A percentile compares a stretch with the other conserved stretches of the same genome.
Evolutionary conservation across 805 yeast species (phyloP).

Genomic region (Groenewaldozyma salmanticensis): DNA sequence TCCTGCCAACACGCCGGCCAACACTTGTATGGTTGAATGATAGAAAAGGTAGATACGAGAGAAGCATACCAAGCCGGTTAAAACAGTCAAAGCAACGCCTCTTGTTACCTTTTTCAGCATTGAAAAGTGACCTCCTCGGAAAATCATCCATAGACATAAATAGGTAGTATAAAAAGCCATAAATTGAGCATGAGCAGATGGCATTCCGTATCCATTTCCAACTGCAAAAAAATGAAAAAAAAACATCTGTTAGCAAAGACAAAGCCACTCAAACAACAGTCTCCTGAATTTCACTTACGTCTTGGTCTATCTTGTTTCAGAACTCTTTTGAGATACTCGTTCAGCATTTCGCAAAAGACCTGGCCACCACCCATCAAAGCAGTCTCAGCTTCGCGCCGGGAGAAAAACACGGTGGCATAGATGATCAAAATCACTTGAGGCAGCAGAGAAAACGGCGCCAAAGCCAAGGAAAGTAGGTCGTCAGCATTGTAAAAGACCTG

Average conservation of each 20-base stretch:
- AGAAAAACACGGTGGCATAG: constrained; percentile 73
- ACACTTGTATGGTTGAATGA: constrained; percentile 65
- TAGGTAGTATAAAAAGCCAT: constrained; percentile 65
- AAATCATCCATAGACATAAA: constrained; percentile 25
- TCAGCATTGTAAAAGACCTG: constrained; percentile 67
- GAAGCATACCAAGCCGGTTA: constrained; percentile 40
- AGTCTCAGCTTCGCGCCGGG: constrained; percentile 79
- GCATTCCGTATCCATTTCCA: constrained; percentile 82
- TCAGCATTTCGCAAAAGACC: constrained; percentile 61
- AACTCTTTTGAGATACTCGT: constrained; percentile 54
- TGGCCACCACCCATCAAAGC: constrained; percentile 81
- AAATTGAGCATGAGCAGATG: constrained; percentile 93
- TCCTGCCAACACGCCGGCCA: constrained; percentile 64
- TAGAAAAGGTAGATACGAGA: constrained; percentile 74
- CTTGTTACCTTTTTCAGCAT: constrained; percentile 20
- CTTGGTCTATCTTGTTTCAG: constrained; percentile 68
- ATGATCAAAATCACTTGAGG: constrained; percentile 75
- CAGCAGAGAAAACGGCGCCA: constrained; percentile 66
- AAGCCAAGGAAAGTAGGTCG: constrained; percentile 47
- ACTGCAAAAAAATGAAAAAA: constrained; percentile 6
- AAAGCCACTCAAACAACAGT: too few relatives aligned
- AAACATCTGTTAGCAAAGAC: too few relatives aligned
- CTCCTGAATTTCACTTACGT: constrained; percentile 12
- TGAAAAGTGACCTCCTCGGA: constrained; percentile 24
- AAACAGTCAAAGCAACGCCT: constrained; percentile 11